Evolutionary conservation across 1,284 basidiomycete species (phyloP).

Genomic region (Mycocalia duriaeana): DNA sequence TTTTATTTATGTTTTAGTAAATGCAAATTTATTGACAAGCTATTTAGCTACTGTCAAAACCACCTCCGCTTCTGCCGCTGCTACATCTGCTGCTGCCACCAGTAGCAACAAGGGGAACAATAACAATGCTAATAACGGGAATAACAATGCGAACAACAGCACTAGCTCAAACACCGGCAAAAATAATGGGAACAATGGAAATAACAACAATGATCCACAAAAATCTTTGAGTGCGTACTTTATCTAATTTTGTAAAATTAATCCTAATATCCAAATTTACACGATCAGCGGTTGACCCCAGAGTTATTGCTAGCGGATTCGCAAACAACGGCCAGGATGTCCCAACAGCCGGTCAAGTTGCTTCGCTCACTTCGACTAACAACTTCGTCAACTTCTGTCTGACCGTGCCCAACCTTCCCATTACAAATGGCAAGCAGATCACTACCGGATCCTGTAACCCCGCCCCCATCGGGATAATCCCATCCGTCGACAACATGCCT

Average conservation of each 20-base stretch:
- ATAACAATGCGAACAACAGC: conserved; percentile 9
- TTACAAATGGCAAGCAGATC: conserved; percentile 44
- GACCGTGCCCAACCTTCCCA: conserved; percentile 25
- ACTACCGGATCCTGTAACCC: conserved; percentile 56
- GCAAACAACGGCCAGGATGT: conserved; percentile 39
- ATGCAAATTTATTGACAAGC: no score
- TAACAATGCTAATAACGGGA: conserved; percentile 11
- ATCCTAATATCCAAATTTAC: background rate
- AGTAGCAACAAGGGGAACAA: conserved; percentile 3
- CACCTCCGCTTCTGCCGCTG: conserved; percentile 5
- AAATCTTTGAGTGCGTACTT: conserved; percentile 29
- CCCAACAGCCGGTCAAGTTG: conserved; percentile 39
- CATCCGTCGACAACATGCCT: conserved; percentile 45
- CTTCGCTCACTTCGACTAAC: conserved; percentile 54
- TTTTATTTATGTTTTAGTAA: no score
- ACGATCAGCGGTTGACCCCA: conserved; percentile 33
- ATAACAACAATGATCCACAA: conserved; percentile 22
- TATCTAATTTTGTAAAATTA: background rate
- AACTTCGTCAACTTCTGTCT: conserved; percentile 60
- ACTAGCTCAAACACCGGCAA: background rate
- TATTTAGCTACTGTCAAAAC: conserved; percentile 5
- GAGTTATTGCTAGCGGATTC: conserved; percentile 41
- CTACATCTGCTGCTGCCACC: conserved; percentile 7
- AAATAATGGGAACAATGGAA: conserved; percentile 1
- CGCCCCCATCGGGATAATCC: conserved; percentile 48